Percentiles rank a stretch among this genome's conserved stretches.
Conservation (phyloP, 768 basidiomycete species). For the Dioszegia aurantiaca region DNA sequence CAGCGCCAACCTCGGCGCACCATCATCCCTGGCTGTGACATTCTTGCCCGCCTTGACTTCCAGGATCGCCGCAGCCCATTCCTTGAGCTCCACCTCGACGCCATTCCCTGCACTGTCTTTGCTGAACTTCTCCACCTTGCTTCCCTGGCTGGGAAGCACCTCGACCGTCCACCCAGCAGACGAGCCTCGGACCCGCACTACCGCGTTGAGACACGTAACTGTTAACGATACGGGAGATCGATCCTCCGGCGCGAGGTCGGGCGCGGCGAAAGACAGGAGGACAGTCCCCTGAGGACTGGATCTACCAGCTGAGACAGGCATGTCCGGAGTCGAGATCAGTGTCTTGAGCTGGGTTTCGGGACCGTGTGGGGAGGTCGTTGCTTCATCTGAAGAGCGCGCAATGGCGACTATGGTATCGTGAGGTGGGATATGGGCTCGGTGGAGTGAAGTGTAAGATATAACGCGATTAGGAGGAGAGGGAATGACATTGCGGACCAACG, state of each 20-base stretch:
- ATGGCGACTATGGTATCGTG: conserved; percentile 67
- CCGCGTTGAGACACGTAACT: conserved; percentile 39
- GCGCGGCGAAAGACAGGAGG: conserved; percentile 35
- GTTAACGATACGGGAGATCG: conserved; percentile 18
- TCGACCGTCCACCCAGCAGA: conserved; percentile 24
- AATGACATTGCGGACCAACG: conserved; percentile 61
- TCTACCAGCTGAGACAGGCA: conserved; percentile 28
- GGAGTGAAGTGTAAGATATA: conserved; percentile 66
- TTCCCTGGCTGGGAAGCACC: conserved; percentile 28
- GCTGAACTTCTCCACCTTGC: conserved; percentile 54
- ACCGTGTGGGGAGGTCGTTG: conserved; percentile 33
- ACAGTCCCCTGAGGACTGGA: conserved; percentile 41
- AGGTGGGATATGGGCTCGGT: conserved; percentile 69
- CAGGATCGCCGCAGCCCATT: conserved; percentile 57
- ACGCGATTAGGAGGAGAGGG: conserved; percentile 60
- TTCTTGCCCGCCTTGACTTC: conserved; percentile 52
- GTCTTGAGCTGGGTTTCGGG: conserved; percentile 27
- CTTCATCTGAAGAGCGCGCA: conserved; percentile 22
- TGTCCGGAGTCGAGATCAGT: conserved; percentile 16
- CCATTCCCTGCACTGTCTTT: conserved; percentile 54
- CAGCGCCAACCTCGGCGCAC: conserved; percentile 64
- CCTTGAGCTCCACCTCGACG: conserved; percentile 54
- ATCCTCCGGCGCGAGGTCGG: conserved; percentile 25
- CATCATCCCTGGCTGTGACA: conserved; percentile 58
- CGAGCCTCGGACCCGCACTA: conserved; percentile 21